Evolutionary conservation across 371 early-diverging fungal species (phyloP), one percentile per base, ranked within the genome.

Genomic region (Mortierella sp.): DNA sequence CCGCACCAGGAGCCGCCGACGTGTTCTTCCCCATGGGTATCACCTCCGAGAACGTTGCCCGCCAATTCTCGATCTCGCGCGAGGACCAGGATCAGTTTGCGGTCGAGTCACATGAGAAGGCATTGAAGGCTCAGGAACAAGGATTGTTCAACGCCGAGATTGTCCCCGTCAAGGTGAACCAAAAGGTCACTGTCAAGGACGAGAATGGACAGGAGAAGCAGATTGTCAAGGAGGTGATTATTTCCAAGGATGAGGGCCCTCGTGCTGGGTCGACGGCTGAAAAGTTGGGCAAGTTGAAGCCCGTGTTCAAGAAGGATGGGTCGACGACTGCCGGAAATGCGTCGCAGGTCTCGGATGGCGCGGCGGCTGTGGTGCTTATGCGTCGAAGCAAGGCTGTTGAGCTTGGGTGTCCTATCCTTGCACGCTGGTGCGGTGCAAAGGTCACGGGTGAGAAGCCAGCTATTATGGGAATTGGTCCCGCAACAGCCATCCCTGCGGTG

Each of bases 301-400:
- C 99, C 40, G 98, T 96, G 34, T 99, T 99, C 89, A 92, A 90
- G 67, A 91, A 92, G 66, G 87, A 93, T 63, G 98, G 98, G 40
- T 89, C 94, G 10, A 97, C 99, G 53, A 99, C 99, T 48, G 99
- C 99, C 44, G 99, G 98, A 64, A 99, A 97, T 85, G 94, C 99
- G 43, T 98, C 98, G 68, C 99, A 99, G 88, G 97, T 99, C 43
- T 95, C 97, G 26, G 99, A 99, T 85, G 99, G 99, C 78, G 99
- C 99, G 48, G 98, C 98, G 34, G 98, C 97, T 24, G 98, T 99
- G 31, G 89, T 99, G 65, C 85, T 99, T 86, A 96, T 96, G 95
- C 95, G 95, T 87, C 93, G 99, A 71, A 93, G 92, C 86, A 95
- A 91, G 43, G 99, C 99, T 13, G 87, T 93, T 75, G 94, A 95